Evolutionary conservation across 768 basidiomycete genomes (phyloP).

Genomic region (Pleurotus platypus): DNA sequence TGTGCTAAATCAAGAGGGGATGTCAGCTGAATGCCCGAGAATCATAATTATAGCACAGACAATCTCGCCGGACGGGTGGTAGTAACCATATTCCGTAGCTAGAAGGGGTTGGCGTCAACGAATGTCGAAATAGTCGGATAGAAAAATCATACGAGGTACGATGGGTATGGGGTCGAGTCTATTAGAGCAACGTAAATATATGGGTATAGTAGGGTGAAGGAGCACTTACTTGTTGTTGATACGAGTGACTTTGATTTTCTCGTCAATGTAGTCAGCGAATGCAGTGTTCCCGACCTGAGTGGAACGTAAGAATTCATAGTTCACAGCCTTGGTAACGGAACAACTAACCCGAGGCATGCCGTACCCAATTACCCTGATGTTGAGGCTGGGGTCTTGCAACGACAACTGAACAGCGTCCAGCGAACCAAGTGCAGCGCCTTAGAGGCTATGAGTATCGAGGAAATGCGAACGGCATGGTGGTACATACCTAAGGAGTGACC

Average conservation of each 20-base stretch:
- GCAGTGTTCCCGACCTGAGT: conserved; percentile 1
- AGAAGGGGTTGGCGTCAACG: not conserved
- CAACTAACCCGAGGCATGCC: conserved; percentile 1
- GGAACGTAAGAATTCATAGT: not conserved
- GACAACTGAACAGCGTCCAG: conserved; percentile 2
- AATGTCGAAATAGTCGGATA: not conserved
- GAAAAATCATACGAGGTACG: not conserved
- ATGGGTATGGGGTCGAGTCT: conserved; percentile 6
- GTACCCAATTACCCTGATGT: not conserved
- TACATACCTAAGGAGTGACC: conserved; percentile 1
- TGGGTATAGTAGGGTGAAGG: not conserved
- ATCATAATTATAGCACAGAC: not conserved
- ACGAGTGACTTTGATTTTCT: not conserved
- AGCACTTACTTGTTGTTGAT: conserved; percentile 1
- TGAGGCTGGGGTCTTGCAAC: not conserved
- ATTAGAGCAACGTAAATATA: not conserved
- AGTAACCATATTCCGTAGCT: conserved; percentile 5
- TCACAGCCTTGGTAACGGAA: not conserved
- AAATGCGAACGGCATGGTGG: too few relatives aligned
- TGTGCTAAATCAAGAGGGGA: not conserved
- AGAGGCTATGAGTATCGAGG: not conserved
- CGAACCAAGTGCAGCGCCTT: conserved; percentile 2
- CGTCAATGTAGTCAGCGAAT: conserved; percentile 1
- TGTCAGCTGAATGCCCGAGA: not conserved
- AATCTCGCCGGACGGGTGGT: conserved; percentile 1